phyloP scores from a whole-genome alignment of 306 rosid genomes.

The Delonix regia region DNA sequence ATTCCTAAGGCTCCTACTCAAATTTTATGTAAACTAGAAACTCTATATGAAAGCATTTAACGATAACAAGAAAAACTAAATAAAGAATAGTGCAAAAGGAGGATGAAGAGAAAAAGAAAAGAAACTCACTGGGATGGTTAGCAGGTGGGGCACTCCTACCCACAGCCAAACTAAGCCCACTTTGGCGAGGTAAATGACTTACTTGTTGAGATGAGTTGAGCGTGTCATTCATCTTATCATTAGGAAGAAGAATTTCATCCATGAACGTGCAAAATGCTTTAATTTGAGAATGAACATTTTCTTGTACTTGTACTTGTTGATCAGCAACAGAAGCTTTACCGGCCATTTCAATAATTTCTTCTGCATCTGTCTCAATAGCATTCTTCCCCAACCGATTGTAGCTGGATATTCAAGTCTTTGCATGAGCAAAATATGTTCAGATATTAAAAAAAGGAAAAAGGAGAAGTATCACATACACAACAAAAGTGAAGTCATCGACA shows the following conservation, averaged over 20 bases:
- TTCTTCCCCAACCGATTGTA: constrained; percentile 72
- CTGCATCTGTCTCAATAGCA: constrained; percentile 67
- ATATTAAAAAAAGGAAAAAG: constrained; percentile 14
- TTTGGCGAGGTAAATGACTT: constrained; percentile 49
- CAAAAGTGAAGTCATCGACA: constrained; percentile 1
- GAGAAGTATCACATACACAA: constrained; percentile 18
- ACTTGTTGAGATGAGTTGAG: constrained; percentile 43
- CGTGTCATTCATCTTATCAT: constrained; percentile 44
- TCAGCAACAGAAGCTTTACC: constrained; percentile 65
- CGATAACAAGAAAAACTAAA: not conserved
- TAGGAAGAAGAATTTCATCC: constrained; percentile 82
- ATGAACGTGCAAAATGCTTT: constrained; percentile 56
- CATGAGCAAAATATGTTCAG: constrained; percentile 39
- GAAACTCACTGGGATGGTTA: constrained; percentile 53
- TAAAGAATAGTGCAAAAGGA: not conserved
- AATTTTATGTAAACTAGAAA: constrained; percentile 15
- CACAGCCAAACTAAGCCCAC: constrained; percentile 87
- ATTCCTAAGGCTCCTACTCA: constrained; percentile 5
- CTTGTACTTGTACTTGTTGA: constrained; percentile 84
- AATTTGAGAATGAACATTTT: constrained; percentile 76
- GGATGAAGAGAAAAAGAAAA: not conserved
- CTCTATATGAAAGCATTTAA: not conserved
- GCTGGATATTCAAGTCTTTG: constrained; percentile 58
- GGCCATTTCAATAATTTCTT: constrained; percentile 76
- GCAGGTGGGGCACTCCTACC: constrained; percentile 50